Evolutionary conservation across 352 stramenopile species (phyloP).

Genomic region (Phytophthora colocasiae): DNA sequence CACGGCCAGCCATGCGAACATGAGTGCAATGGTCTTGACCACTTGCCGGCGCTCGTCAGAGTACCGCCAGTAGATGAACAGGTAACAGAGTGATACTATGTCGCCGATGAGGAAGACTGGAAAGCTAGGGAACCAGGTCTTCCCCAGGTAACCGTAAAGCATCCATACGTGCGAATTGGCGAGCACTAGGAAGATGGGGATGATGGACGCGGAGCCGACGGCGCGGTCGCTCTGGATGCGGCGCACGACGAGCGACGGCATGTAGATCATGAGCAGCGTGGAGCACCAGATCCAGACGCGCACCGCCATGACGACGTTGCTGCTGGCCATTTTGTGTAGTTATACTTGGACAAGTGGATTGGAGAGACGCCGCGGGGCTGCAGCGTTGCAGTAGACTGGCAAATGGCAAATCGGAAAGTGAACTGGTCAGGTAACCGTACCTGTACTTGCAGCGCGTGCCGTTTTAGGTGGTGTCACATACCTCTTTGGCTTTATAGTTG

Average conservation of each 20-base stretch:
- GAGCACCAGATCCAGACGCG: conserved; percentile 40
- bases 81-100: conserved; percentile 34
- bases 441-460: conserved; percentile 1
- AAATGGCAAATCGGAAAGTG: conserved; percentile 28
- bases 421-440: neutral
- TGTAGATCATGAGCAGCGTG: conserved; percentile 38
- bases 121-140: conserved; percentile 48
- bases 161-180: conserved; percentile 44
- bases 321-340: conserved; percentile 14
- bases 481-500: neutral
- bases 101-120: conserved; percentile 48
- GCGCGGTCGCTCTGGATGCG: conserved; percentile 32
- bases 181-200: conserved; percentile 36
- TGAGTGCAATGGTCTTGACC: conserved; percentile 16
- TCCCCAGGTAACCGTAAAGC: conserved; percentile 38
- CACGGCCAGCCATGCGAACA: conserved; percentile 29
- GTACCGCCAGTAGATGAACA: conserved; percentile 42
- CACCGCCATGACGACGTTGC: conserved; percentile 27
- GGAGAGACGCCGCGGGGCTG: neutral
- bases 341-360: conserved; percentile 5
- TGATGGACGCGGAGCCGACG: conserved; percentile 27
- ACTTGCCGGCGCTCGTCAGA: conserved; percentile 25
- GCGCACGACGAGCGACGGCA: conserved; percentile 37
- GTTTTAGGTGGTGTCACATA: conserved; percentile 1
- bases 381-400: neutral